phyloP scores from a whole-genome alignment of 2,329 filamentous ascomycete species.

The Epicoccum nigrum region DNA sequence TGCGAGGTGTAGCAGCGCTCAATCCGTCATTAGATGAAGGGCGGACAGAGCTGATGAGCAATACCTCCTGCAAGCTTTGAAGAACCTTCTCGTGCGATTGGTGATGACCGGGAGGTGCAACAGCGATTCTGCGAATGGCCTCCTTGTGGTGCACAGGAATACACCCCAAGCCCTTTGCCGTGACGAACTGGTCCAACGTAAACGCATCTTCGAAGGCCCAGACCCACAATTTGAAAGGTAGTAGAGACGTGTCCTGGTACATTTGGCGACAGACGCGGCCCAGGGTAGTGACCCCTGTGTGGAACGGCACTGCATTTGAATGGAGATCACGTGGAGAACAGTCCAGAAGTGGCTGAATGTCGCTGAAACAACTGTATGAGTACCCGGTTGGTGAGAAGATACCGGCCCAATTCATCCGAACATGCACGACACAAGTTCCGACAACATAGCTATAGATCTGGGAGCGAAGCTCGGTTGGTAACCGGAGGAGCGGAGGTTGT shows the following conservation, averaged over 20 bases:
- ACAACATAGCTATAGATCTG: constrained; percentile 24
- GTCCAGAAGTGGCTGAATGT: constrained; percentile 9
- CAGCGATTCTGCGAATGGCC: constrained; percentile 15
- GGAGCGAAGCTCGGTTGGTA: constrained; percentile 22
- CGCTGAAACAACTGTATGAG: constrained; percentile 15
- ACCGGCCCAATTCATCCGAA: constrained; percentile 16
- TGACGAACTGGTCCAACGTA: constrained; percentile 22
- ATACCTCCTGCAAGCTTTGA: constrained; percentile 6
- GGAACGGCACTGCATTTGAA: constrained; percentile 7
- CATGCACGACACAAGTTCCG: constrained; percentile 10
- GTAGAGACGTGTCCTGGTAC: constrained; percentile 5
- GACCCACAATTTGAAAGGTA: constrained; percentile 14
- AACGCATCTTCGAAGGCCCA: constrained; percentile 21
- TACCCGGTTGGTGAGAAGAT: constrained; percentile 16
- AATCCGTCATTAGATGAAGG: neutral
- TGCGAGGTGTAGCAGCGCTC: neutral
- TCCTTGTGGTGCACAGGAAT: constrained; percentile 10
- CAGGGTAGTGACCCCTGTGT: neutral
- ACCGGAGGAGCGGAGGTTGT: constrained; percentile 10
- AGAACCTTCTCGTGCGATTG: constrained; percentile 15
- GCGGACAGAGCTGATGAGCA: constrained; percentile 7
- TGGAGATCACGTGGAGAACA: constrained; percentile 2
- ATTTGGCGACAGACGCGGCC: constrained; percentile 14
- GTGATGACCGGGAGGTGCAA: constrained; percentile 18
- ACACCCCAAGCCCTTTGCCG: constrained; percentile 6